Evolutionary conservation across 352 stramenopile genomes (phyloP).

Genomic region (Globisporangium orthogonon): DNA sequence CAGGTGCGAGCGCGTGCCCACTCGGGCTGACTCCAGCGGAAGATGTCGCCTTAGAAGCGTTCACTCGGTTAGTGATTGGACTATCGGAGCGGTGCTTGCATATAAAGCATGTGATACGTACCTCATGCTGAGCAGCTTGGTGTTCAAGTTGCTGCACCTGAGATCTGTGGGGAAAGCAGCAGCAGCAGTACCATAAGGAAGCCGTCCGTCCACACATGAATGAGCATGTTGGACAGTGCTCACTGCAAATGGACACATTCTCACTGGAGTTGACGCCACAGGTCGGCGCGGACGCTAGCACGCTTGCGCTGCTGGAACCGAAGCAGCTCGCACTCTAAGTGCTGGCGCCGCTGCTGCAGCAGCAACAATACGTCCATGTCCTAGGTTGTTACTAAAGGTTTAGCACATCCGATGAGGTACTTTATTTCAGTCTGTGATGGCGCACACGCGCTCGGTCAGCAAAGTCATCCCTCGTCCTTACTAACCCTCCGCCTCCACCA

Average conservation of each 20-base stretch:
- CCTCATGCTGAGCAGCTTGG: conserved; percentile 24
- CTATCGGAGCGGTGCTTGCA: not conserved
- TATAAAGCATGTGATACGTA: not conserved
- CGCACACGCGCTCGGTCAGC: too few relatives aligned
- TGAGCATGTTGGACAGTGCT: not conserved
- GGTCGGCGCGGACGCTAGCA: conserved; percentile 12
- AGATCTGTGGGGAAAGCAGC: conserved; percentile 8
- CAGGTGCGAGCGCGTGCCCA: too few relatives aligned
- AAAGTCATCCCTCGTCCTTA: too few relatives aligned
- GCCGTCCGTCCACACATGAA: too few relatives aligned
- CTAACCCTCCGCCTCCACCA: conserved; percentile 5
- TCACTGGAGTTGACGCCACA: conserved; percentile 10
- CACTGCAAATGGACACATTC: not conserved
- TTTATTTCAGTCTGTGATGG: too few relatives aligned
- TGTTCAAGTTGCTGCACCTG: conserved; percentile 27
- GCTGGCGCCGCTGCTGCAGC: conserved; percentile 10
- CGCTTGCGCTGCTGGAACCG: conserved; percentile 20
- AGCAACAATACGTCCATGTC: not conserved
- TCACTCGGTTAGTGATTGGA: not conserved
- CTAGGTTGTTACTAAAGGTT: too few relatives aligned
- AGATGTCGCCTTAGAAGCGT: not conserved
- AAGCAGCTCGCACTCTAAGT: conserved; percentile 21
- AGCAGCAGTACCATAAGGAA: not conserved
- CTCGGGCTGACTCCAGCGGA: not conserved
- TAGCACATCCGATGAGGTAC: too few relatives aligned